Evolutionary conservation across 2,329 filamentous ascomycete species (phyloP).

Genomic region (Clarireedia monteithiana): DNA sequence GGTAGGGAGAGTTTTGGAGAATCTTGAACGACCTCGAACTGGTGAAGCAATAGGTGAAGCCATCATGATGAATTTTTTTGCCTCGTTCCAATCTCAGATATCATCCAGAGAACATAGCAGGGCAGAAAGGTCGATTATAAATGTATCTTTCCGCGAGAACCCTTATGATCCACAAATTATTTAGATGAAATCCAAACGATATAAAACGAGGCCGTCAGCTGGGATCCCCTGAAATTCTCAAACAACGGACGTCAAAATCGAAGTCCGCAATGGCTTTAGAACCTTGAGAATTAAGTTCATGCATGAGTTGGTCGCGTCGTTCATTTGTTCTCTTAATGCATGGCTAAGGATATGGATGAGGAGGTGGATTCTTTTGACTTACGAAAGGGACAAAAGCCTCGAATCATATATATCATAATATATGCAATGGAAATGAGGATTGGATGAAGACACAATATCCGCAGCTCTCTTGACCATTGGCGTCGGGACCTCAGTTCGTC

Average conservation of each 20-base stretch:
- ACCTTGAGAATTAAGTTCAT: not conserved
- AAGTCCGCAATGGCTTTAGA: not conserved
- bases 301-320: not conserved
- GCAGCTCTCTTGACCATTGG: not conserved
- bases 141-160: not conserved
- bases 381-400: not conserved
- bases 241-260: constrained; percentile 3
- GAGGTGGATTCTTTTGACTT: not conserved
- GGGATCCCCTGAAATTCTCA: constrained; percentile 8
- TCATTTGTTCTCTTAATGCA: not conserved
- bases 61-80: not conserved
- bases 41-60: not conserved
- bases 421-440: no score
- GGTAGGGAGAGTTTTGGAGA: constrained; percentile 23
- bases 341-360: not conserved
- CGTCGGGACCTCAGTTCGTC: not conserved
- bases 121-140: not conserved
- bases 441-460: no score
- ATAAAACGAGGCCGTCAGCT: constrained; percentile 7
- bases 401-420: not conserved
- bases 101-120: not conserved
- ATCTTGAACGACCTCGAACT: constrained; percentile 17
- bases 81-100: not conserved
- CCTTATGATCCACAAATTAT: not conserved
- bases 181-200: not conserved